These are phyloP conservation scores for Graphilbum ipis-grandicollis DNA, from an alignment of 2,329 filamentous ascomycete genomes.

Conservation along the genomic window DNA sequence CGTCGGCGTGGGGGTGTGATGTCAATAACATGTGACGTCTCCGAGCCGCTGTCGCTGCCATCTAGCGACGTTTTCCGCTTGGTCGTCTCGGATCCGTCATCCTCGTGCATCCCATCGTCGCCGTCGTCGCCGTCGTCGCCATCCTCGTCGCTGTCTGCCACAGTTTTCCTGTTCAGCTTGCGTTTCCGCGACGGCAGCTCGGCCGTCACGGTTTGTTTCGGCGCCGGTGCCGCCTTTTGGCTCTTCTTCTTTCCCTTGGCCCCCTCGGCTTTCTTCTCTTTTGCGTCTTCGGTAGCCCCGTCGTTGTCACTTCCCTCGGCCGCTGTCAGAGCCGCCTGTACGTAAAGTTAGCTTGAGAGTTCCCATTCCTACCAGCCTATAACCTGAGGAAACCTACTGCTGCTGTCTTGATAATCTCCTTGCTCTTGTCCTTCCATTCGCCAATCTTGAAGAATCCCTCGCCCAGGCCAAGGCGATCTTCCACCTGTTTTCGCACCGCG, in stretches of 20 bases:
- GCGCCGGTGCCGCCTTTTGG: too few species aligned
- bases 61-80: neutral
- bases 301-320: neutral
- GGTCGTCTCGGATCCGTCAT: slow-evolving; percentile 5
- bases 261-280: slow-evolving; percentile 1
- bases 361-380: neutral
- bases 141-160: slow-evolving; percentile 4
- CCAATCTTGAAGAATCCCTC: slow-evolving; percentile 29
- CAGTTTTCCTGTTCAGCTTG: neutral
- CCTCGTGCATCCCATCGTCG: slow-evolving; percentile 1
- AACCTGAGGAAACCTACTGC: slow-evolving; percentile 26
- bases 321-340: neutral
- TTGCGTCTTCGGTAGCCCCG: slow-evolving; percentile 4
- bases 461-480: slow-evolving; percentile 29
- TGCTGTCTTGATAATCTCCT: slow-evolving; percentile 33
- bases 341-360: neutral
- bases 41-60: neutral
- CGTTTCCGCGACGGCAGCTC: neutral
- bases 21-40: neutral
- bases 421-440: slow-evolving; percentile 42
- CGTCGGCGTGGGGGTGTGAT: neutral
- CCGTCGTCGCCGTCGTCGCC: slow-evolving; percentile 4
- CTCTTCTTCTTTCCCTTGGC: slow-evolving; percentile 10
- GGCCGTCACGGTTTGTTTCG: slow-evolving; percentile 2
- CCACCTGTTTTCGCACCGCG: slow-evolving; percentile 33